Percentiles rank a stretch among this genome's conserved stretches.
Conservation (phyloP, 257 asterid genomes). For the Solanum etuberosum region DNA sequence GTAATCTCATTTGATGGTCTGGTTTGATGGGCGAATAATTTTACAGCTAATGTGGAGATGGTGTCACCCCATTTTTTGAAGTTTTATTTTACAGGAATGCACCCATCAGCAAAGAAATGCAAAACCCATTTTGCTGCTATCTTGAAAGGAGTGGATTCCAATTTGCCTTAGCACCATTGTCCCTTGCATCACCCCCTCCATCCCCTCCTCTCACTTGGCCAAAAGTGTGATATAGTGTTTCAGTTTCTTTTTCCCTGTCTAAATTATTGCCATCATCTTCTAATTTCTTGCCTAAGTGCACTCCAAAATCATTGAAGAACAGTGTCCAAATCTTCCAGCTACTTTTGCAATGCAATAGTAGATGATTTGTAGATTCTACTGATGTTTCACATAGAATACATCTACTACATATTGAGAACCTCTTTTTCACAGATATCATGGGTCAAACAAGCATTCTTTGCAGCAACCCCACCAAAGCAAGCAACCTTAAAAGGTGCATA, state of each 20-base stretch:
- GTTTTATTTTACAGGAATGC: not conserved
- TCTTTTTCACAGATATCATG: too few species aligned
- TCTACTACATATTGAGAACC: too few species aligned
- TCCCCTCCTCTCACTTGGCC: not conserved
- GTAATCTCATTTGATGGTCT: not conserved
- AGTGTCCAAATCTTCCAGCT: too few species aligned
- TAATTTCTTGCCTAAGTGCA: too few species aligned
- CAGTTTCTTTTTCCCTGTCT: not conserved
- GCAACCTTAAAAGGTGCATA: too few species aligned
- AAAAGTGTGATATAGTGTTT: not conserved
- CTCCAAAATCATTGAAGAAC: too few species aligned
- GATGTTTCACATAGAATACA: too few species aligned
- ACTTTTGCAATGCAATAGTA: too few species aligned
- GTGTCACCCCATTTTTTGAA: not conserved
- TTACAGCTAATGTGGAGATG: not conserved
- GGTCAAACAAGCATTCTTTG: too few species aligned
- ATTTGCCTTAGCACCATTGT: not conserved
- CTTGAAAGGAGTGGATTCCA: not conserved
- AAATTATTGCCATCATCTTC: not conserved
- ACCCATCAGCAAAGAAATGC: not conserved
- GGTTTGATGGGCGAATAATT: not conserved
- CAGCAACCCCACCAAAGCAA: too few species aligned
- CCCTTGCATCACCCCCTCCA: not conserved
- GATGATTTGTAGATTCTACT: too few species aligned
- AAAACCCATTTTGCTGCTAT: not conserved